Percentiles rank a stretch among this genome's conserved stretches.
Evolutionary conservation across 192 early-diverging fungal genomes (phyloP).

Genomic region (Coemansia sp.): DNA sequence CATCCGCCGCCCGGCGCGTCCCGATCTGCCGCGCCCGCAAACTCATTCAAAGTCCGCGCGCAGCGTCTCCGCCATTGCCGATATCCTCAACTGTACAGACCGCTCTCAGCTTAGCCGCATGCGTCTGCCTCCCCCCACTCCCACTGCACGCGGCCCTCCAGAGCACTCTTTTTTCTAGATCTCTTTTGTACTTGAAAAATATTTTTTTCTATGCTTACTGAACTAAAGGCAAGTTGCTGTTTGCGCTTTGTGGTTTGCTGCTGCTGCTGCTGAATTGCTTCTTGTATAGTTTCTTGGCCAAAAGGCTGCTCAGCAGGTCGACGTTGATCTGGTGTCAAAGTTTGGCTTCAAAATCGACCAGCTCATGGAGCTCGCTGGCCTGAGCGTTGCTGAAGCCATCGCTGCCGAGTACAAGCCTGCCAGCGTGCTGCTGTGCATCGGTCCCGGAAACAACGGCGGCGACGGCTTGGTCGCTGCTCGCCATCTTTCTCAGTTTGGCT

Average conservation of each 20-base stretch:
- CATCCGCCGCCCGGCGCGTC: constrained; percentile 42
- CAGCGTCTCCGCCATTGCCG: constrained; percentile 52
- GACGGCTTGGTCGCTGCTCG: constrained; percentile 95
- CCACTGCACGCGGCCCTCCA: constrained; percentile 32
- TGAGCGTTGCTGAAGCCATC: constrained; percentile 86
- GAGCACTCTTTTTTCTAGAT: constrained; percentile 38
- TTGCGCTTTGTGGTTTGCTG: not conserved
- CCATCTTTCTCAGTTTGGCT: constrained; percentile 89
- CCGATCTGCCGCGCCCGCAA: constrained; percentile 1
- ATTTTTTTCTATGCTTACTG: not conserved
- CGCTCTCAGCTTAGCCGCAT: constrained; percentile 51
- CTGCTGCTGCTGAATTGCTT: not conserved
- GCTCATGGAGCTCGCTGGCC: constrained; percentile 79
- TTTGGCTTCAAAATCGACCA: constrained; percentile 91
- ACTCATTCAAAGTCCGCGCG: constrained; percentile 43
- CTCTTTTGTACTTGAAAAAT: constrained; percentile 10
- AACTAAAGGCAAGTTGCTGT: not conserved
- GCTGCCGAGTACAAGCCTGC: constrained; percentile 63
- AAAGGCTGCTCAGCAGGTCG: constrained; percentile 56
- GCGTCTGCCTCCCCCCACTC: constrained; percentile 50
- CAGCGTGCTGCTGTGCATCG: constrained; percentile 68
- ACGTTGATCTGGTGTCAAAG: constrained; percentile 81
- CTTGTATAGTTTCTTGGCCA: constrained; percentile 44
- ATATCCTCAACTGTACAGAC: constrained; percentile 54
- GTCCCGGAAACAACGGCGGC: constrained; percentile 95